Percentiles rank a stretch among this genome's conserved stretches.
These are phyloP conservation scores for Carpinus fangiana DNA, from an alignment of 306 rosid species.

Conservation along the genomic window DNA sequence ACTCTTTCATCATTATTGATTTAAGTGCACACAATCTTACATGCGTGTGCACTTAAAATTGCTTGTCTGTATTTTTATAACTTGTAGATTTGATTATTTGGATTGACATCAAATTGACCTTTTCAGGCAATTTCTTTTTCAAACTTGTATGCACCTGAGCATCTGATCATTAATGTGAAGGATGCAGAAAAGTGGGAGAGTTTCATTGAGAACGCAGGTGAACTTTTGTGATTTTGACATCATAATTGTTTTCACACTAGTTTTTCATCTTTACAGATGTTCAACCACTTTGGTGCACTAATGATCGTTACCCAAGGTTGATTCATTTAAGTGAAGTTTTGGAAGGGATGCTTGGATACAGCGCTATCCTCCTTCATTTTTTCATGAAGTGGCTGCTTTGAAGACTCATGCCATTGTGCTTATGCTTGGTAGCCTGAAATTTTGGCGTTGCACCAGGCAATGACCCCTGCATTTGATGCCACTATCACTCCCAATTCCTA, in stretches of 20 bases:
- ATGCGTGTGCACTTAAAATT: not conserved
- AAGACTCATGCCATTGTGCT: not conserved
- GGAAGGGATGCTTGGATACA: not conserved
- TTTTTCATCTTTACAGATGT: not conserved
- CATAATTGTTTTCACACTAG: not conserved
- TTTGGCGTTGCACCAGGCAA: not conserved
- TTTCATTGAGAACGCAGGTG: slow-evolving; percentile 96
- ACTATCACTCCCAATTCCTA: not conserved
- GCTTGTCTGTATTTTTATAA: not conserved
- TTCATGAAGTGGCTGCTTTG: not conserved
- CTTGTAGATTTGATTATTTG: not conserved
- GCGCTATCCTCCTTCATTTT: not conserved
- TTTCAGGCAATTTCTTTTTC: slow-evolving; percentile 91
- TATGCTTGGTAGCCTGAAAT: not conserved
- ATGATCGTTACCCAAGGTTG: not conserved
- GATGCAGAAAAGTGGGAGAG: slow-evolving; percentile 98
- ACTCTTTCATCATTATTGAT: not conserved
- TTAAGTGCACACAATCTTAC: not conserved
- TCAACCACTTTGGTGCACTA: not conserved
- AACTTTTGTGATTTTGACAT: not conserved
- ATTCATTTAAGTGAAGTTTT: not conserved
- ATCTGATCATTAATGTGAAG: slow-evolving; percentile 79
- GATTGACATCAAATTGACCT: slow-evolving; percentile 18
- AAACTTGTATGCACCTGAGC: slow-evolving; percentile 95
- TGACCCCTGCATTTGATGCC: not conserved